Evolutionary conservation across 345 rosid genomes (phyloP).

Genomic region (Ceriops zippeliana): DNA sequence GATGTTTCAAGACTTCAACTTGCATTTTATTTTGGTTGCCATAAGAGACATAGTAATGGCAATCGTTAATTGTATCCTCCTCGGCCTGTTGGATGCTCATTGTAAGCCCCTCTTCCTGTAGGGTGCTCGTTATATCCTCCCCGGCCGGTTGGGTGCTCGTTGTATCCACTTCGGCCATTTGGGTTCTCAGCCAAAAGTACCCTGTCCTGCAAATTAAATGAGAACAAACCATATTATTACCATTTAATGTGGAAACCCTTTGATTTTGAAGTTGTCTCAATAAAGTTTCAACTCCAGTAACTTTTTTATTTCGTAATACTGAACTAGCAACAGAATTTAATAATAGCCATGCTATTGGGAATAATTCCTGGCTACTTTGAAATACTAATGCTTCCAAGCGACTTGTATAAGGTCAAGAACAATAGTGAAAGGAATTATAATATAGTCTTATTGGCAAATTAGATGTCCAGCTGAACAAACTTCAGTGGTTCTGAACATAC

Average conservation of each 20-base stretch:
- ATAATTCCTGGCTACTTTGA: too few species aligned
- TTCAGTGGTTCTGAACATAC: neutral
- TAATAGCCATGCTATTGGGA: too few species aligned
- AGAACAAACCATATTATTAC: neutral
- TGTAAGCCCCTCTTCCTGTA: neutral
- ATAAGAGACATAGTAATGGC: too few species aligned
- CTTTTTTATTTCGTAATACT: neutral
- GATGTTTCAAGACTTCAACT: too few species aligned
- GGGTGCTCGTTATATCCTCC: neutral
- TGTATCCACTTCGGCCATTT: neutral
- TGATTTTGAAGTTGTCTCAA: too few species aligned
- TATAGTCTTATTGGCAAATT: neutral
- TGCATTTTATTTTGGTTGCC: too few species aligned
- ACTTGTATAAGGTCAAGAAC: neutral
- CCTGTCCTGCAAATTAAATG: neutral
- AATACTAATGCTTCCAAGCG: too few species aligned
- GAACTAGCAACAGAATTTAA: neutral
- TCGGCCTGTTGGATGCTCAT: too few species aligned
- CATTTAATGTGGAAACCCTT: too few species aligned
- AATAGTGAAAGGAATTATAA: neutral
- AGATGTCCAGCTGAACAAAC: neutral
- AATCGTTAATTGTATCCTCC: too few species aligned
- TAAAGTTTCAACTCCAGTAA: too few species aligned
- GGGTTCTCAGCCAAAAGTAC: neutral
- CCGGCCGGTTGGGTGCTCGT: neutral